Base-by-base conservation (phyloP, 148 eudicot genomes). In the Rhododendron ferrugineum region DNA sequence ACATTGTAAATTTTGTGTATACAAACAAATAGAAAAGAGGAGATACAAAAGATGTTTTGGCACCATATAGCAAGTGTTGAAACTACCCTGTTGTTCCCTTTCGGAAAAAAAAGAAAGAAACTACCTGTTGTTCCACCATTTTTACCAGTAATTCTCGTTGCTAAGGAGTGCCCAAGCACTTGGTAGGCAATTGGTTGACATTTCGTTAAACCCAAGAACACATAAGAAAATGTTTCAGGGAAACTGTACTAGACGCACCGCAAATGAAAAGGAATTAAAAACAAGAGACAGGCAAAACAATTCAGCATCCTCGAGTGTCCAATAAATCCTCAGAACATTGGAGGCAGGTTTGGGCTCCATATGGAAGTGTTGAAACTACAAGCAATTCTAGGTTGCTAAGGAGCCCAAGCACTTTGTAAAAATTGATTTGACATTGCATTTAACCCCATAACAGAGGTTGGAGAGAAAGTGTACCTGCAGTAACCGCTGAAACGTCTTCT, bases 391-490 rank as follows among this genome's bases (percentile, higher is more conserved):
- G 3, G 78, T 74, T 34, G 46, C 36, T 18, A 36, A 74, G 78
- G 78, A 74, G 78, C 32, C 80, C 32, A 44, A 22, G 16, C 54
- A 40, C 54, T 15, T 11, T 1, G 26, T 22, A 20, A 44, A 14
- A 36, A 36, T 22, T 18, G 14, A 7, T 76, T 75, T 20, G 47
- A 70, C 79, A 40, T 76, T 76, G 9, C 79, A 36, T 68, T 18
- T 18, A 42, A 36, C 32, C 49, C 56, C 56, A 50, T 54, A 54
- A 54, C 22, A 28, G 62, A 79, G 81, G 81, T 50, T 50, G 40
- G 11, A 60, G 83, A 83, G 50, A 83, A 84, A 78, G 82, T 4
- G 82, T 91, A 95, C 98, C 98, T 88, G 85, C 26, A 58, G 82
- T 82, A 76, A 30, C 86, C 37, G 87, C 70, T 18, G 85, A 22